Percentiles rank a stretch among this genome's conserved stretches.
Conservation (phyloP, 192 early-diverging fungal genomes). For the Umbelopsis isabellina region DNA sequence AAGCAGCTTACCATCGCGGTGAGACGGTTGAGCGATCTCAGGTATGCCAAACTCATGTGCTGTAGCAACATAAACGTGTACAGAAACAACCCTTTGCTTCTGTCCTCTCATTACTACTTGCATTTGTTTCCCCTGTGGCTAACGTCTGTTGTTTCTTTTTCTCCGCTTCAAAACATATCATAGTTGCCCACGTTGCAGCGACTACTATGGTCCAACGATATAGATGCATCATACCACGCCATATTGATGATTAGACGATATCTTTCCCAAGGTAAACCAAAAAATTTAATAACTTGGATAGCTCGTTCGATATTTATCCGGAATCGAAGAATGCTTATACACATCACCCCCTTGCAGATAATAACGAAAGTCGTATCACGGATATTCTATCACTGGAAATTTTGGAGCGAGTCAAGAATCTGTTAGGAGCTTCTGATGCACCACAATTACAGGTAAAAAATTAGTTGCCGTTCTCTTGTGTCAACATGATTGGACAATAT, state of each 20-base stretch:
- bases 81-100: background rate
- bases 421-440: conserved; percentile 18
- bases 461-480: background rate
- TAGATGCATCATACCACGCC: conserved; percentile 14
- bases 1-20: conserved; percentile 22
- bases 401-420: conserved; percentile 27
- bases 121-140: background rate
- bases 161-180: background rate
- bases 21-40: conserved; percentile 17
- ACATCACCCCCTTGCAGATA: conserved; percentile 6
- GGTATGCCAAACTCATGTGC: conserved; percentile 8
- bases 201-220: conserved; percentile 6
- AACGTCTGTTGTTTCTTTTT: background rate
- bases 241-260: conserved; percentile 21
- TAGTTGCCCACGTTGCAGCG: conserved; percentile 9
- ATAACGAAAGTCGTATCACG: conserved; percentile 22
- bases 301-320: background rate
- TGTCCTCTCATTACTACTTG: conserved; percentile 13
- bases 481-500: background rate
- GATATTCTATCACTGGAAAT: conserved; percentile 33
- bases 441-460: conserved; percentile 25
- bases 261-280: conserved; percentile 8
- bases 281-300: too few species aligned
- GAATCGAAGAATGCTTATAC: background rate
- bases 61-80: background rate